Percentiles rank a stretch among this genome's conserved stretches.
Conservation (phyloP, 805 yeast species). For the Dipodascus geniculatus region DNA sequence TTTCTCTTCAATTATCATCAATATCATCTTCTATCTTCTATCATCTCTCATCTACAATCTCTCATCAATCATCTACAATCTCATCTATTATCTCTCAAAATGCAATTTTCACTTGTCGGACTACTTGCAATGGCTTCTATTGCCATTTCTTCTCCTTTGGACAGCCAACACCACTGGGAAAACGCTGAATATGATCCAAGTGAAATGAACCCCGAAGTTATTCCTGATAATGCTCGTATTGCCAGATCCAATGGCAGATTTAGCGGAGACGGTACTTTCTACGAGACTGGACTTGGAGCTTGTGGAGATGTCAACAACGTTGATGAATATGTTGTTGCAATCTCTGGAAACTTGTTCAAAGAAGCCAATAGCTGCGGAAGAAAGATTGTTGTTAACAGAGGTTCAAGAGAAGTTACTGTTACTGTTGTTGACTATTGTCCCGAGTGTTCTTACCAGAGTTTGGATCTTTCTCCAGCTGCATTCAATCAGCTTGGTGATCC, state of each 20-base stretch:
- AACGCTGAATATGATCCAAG: too few species aligned
- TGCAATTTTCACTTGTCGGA: too few species aligned
- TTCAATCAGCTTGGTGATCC: constrained; percentile 39
- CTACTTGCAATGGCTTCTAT: too few species aligned
- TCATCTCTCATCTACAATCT: too few species aligned
- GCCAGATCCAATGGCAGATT: constrained; percentile 6
- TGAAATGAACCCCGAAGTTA: background rate
- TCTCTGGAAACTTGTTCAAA: constrained; percentile 30
- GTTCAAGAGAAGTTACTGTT: constrained; percentile 42
- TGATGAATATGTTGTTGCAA: constrained; percentile 41
- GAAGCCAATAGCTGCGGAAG: constrained; percentile 41
- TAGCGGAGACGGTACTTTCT: constrained; percentile 28
- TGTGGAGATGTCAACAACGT: constrained; percentile 41
- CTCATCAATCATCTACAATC: too few species aligned
- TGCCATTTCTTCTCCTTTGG: too few species aligned
- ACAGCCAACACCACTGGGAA: too few species aligned
- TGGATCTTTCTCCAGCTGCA: constrained; percentile 52
- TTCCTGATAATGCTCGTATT: background rate
- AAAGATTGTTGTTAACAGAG: constrained; percentile 34
- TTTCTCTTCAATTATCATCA: too few species aligned
- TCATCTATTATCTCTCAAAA: too few species aligned
- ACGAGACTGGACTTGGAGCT: constrained; percentile 35
- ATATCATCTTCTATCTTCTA: too few species aligned
- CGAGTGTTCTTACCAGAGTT: constrained; percentile 38
- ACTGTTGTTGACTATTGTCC: constrained; percentile 47